Base-by-base conservation (phyloP, 75 land plant species). In the Pseudotsuga menziesii region DNA sequence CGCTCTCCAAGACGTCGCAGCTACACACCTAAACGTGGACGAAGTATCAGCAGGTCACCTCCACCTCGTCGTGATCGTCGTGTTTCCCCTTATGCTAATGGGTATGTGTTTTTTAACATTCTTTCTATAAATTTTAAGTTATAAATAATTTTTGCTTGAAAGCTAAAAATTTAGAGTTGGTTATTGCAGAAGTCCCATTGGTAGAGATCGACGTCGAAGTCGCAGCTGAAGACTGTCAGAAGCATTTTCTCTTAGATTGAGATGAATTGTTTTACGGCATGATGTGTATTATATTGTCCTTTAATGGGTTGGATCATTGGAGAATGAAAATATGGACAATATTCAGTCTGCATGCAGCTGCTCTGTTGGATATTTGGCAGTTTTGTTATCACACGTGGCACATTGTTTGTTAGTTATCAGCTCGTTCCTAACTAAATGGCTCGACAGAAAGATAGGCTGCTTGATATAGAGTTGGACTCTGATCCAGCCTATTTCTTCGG, bases 21-120 rank as follows among this genome's bases (percentile, higher is more conserved):
- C 36, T 73, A 73, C 57, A 48, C 75, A 16, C 75, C 75, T 11
- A 44, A 56, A 54, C 56, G 57, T 29, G 57, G 75, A 17, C 75
- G 75, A 55, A 73, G 75, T 73, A 41, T 41, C 35, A 73, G 75
- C 57, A 56, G 57, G 57, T 73, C 75, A 55, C 75, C 75, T 54
- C 57, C 57, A 15, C 57, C 17, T 25, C 58, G 75, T 26, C 75
- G 58, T 56, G 32, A 48, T 48, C 54, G 54, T 8, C 54, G 75
- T 2, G 58, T 56, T 25, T 73, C 75, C 56, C 75, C 61, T 5
- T 73, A 73, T 55, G 57, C 56, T 15, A 73, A 73, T 73, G 75
- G 75, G 75, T 73, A 73, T 7, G 58, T 5, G 6, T 16, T 56
- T 16, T 9, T 26, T 73, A 13, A 16, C 44, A n/a, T 48, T 20